These are phyloP conservation scores for Candida gorgasii DNA, from an alignment of 805 yeast species.

Conservation along the genomic window DNA sequence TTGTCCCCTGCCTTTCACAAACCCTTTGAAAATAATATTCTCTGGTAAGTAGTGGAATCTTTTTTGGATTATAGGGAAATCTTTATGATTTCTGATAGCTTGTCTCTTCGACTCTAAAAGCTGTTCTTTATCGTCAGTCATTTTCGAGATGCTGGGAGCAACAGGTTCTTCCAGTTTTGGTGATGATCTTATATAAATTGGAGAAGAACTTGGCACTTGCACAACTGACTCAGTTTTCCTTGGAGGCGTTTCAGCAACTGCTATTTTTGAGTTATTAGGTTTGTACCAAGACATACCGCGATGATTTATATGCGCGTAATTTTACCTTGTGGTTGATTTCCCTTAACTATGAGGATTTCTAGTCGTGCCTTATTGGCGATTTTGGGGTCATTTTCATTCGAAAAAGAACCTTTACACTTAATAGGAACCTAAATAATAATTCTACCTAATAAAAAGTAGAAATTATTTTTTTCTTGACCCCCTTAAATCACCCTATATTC, in stretches of 20 bases:
- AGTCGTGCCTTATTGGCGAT: no score
- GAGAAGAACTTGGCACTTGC: conserved; percentile 46
- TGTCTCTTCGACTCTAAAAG: conserved; percentile 36
- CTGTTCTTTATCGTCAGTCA: conserved; percentile 25
- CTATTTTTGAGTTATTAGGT: conserved; percentile 16
- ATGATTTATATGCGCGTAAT: no score
- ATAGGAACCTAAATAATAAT: no score
- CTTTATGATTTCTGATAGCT: conserved; percentile 37
- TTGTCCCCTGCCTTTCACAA: conserved; percentile 44
- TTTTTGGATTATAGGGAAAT: conserved; percentile 38
- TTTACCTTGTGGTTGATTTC: no score
- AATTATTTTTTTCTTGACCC: no score
- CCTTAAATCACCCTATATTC: no score
- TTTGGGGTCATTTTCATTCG: no score
- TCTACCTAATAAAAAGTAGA: no score
- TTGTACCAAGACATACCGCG: conserved; percentile 18
- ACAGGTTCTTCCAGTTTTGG: conserved; percentile 18
- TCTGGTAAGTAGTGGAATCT: conserved; percentile 41
- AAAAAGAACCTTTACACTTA: no score
- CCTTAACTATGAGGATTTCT: no score
- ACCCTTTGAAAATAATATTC: conserved; percentile 41
- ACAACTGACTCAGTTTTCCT: conserved; percentile 18
- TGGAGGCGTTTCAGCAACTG: conserved; percentile 22
- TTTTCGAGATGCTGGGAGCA: conserved; percentile 17
- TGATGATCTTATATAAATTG: conserved; percentile 31